These are phyloP conservation scores for Porphyrellus sp. DNA, from an alignment of 1,284 basidiomycete species.

Conservation along the genomic window DNA sequence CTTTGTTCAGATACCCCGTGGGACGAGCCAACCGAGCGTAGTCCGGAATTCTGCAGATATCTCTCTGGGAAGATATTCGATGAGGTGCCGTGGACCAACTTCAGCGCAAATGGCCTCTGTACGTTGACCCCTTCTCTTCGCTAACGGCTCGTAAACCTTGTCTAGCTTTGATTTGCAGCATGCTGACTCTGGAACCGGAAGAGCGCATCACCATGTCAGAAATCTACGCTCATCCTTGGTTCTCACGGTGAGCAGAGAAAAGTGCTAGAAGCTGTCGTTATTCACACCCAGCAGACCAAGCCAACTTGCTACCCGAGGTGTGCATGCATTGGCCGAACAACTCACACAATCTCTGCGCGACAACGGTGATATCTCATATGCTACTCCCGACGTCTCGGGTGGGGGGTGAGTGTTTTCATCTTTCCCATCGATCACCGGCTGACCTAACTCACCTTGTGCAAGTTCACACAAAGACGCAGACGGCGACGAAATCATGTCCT, in stretches of 20 bases:
- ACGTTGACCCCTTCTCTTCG: constrained; percentile 24
- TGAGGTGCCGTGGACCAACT: constrained; percentile 80
- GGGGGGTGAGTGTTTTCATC: constrained; percentile 18
- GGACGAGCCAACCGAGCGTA: constrained; percentile 86
- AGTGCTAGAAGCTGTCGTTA: background rate
- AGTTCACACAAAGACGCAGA: constrained; percentile 43
- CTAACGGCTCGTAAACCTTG: background rate
- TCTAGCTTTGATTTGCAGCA: constrained; percentile 66
- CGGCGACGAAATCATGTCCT: constrained; percentile 55
- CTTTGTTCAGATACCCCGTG: constrained; percentile 85
- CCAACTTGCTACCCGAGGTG: constrained; percentile 60
- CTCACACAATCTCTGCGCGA: constrained; percentile 65
- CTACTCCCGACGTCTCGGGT: constrained; percentile 48
- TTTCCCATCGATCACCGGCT: background rate
- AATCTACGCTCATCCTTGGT: constrained; percentile 78
- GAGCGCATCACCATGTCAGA: constrained; percentile 71
- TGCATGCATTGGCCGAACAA: constrained; percentile 56
- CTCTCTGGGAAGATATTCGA: constrained; percentile 72
- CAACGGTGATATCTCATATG: constrained; percentile 68
- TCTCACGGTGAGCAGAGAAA: constrained; percentile 52
- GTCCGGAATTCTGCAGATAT: constrained; percentile 80
- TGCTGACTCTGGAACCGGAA: constrained; percentile 73
- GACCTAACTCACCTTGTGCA: background rate
- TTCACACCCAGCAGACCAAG: constrained; percentile 51
- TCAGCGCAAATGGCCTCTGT: constrained; percentile 64